Conservation (phyloP, 306 rosid genomes). For the Spatholobus suberectus region DNA sequence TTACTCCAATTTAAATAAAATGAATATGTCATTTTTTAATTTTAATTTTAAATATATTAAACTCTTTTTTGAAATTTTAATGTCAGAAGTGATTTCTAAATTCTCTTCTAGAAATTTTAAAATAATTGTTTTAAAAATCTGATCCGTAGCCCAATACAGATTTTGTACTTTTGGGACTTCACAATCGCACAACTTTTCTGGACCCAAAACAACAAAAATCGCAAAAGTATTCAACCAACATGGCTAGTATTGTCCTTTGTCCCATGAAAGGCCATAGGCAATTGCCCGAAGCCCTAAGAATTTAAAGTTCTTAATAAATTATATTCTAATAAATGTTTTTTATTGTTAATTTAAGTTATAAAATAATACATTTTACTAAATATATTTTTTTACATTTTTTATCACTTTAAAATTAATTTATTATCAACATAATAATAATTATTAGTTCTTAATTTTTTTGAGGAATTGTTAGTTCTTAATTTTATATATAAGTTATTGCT, state of each 20-base stretch:
- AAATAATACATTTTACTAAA: too few relatives aligned
- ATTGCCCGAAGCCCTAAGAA: too few relatives aligned
- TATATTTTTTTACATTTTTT: not conserved
- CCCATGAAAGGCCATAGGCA: not conserved
- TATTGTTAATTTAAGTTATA: not conserved
- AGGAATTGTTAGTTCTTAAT: too few relatives aligned
- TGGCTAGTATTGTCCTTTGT: not conserved
- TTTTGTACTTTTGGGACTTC: conserved; percentile 24
- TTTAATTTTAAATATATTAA: not conserved
- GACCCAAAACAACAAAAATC: not conserved
- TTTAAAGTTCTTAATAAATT: too few relatives aligned
- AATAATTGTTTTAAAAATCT: not conserved
- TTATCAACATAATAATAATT: not conserved
- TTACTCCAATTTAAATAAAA: not conserved
- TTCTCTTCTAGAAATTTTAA: not conserved
- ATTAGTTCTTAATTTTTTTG: too few relatives aligned
- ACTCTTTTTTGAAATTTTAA: not conserved
- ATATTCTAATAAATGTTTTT: too few relatives aligned
- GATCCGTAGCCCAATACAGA: not conserved
- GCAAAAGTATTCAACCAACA: not conserved
- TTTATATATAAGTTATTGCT: too few relatives aligned
- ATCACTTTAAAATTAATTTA: not conserved
- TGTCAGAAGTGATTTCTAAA: not conserved
- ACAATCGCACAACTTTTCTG: not conserved
- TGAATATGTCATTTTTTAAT: not conserved